These are phyloP conservation scores for Mortierella sp. DNA, from an alignment of 371 early-diverging fungal genomes.

Conservation along the genomic window DNA sequence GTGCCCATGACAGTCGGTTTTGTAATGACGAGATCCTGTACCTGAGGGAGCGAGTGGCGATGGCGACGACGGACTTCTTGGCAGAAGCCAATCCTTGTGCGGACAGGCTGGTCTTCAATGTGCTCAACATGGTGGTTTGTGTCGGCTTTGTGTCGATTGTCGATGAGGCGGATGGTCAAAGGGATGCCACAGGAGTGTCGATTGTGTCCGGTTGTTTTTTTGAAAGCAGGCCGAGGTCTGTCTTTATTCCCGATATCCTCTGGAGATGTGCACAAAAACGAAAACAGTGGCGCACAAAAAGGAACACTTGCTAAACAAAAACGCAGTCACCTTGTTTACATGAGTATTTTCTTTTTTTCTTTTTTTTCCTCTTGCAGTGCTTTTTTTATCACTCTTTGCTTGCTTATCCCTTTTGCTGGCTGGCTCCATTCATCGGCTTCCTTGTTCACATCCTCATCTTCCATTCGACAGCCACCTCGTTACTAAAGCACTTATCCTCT, in stretches of 20 bases:
- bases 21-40: slow-evolving; percentile 20
- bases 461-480: neutral
- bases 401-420: neutral
- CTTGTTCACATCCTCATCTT: slow-evolving; percentile 1
- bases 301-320: neutral
- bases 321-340: slow-evolving; percentile 23
- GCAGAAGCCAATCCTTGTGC: slow-evolving; percentile 31
- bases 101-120: slow-evolving; percentile 42
- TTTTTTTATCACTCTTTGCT: neutral
- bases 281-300: slow-evolving; percentile 3
- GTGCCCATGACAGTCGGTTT: neutral
- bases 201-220: neutral
- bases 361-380: neutral
- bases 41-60: slow-evolving; percentile 48
- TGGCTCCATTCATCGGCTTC: slow-evolving; percentile 4
- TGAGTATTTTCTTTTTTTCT: slow-evolving; percentile 15
- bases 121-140: slow-evolving; percentile 36
- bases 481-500: too few relatives aligned
- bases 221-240: neutral
- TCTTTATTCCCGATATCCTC: neutral
- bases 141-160: neutral
- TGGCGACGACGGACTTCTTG: slow-evolving; percentile 23
- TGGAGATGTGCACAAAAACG: neutral
- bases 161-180: neutral
- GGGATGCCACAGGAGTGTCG: neutral